Conservation (phyloP, 192 early-diverging fungal species). For the Jimgerdemannia flammicorona region DNA sequence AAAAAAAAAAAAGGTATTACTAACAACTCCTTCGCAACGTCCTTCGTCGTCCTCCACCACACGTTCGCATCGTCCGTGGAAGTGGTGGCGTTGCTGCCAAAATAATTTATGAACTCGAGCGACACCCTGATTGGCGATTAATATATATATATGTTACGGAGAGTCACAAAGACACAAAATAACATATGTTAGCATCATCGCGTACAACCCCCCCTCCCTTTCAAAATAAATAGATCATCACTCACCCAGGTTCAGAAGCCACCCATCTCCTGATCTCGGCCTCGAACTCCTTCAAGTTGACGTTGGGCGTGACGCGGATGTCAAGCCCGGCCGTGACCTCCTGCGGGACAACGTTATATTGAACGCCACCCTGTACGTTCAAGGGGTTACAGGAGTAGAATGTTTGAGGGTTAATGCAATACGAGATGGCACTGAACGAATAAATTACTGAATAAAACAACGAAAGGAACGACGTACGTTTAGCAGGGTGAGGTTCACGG, state of each 20-base stretch:
- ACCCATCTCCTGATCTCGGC: constrained; percentile 37
- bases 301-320: constrained; percentile 69
- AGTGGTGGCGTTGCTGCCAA: constrained; percentile 53
- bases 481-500: constrained; percentile 75
- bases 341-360: constrained; percentile 81
- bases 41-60: constrained; percentile 65
- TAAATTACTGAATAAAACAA: not conserved
- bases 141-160: not conserved
- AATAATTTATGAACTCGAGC: constrained; percentile 61
- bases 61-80: constrained; percentile 53
- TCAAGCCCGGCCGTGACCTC: constrained; percentile 66
- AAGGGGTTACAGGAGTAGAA: too few species aligned
- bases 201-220: too few species aligned
- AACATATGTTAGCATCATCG: not conserved
- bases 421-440: not conserved
- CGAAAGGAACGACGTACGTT: constrained; percentile 21
- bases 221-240: not conserved
- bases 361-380: constrained; percentile 49
- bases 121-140: constrained; percentile 43
- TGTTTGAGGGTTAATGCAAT: not conserved
- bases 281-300: constrained; percentile 62
- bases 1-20: not conserved
- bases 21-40: constrained; percentile 45
- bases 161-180: not conserved
- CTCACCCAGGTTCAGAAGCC: constrained; percentile 40